Conservation (phyloP, 2,329 filamentous ascomycete species). For the Metarhizium robertsii region DNA sequence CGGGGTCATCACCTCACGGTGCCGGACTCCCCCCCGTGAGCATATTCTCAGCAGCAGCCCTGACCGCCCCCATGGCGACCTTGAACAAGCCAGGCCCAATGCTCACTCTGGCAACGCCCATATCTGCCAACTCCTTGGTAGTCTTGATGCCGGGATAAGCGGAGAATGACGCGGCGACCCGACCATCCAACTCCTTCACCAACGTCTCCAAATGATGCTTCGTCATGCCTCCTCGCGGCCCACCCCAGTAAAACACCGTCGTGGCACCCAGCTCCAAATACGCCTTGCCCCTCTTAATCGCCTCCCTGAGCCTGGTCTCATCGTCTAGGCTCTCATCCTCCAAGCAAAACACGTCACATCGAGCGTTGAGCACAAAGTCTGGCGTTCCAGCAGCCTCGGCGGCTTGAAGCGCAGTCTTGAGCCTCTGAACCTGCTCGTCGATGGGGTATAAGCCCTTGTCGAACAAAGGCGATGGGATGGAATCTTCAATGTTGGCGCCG, state of each 20-base stretch:
- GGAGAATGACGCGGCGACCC: constrained; percentile 37
- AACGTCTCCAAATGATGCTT: constrained; percentile 36
- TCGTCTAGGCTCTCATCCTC: constrained; percentile 19
- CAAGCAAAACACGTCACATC: constrained; percentile 42
- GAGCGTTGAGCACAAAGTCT: constrained; percentile 48
- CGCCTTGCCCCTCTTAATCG: constrained; percentile 42
- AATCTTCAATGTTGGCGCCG: constrained; percentile 52
- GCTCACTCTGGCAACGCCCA: constrained; percentile 47
- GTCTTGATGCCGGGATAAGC: constrained; percentile 28
- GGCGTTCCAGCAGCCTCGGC: constrained; percentile 38
- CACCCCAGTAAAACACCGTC: constrained; percentile 54
- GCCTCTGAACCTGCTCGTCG: constrained; percentile 37
- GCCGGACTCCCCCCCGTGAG: constrained; percentile 14
- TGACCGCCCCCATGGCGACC: constrained; percentile 29
- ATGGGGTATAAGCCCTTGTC: constrained; percentile 23
- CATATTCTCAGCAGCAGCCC: constrained; percentile 22
- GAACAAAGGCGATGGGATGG: constrained; percentile 24
- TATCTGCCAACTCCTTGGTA: constrained; percentile 30
- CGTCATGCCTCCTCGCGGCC: constrained; percentile 29
- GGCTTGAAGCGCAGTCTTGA: constrained; percentile 31
- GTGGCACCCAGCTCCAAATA: constrained; percentile 49
- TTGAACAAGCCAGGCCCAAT: constrained; percentile 39
- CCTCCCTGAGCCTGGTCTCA: constrained; percentile 33
- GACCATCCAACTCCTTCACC: constrained; percentile 37
- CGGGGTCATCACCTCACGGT: background rate